phyloP scores from a whole-genome alignment of 768 basidiomycete species.

The Daedaleopsis nitida region DNA sequence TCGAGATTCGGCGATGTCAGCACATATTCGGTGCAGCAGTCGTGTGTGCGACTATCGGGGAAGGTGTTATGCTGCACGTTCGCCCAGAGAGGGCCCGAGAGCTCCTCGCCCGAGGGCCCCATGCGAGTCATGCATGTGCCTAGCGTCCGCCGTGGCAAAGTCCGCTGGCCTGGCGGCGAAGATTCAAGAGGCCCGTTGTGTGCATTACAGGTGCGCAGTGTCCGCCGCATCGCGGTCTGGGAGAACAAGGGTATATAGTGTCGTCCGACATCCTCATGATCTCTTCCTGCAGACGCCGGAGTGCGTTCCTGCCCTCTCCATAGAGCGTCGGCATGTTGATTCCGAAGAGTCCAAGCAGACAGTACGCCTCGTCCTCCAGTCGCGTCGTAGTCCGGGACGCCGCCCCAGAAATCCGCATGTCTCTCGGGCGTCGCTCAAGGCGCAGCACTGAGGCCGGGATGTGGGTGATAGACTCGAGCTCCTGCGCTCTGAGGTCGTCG shows the following conservation, averaged over 20 bases:
- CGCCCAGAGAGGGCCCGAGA: no score
- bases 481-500: neutral
- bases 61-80: no score
- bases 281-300: neutral
- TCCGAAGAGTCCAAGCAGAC: constrained; percentile 1
- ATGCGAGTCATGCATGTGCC: no score
- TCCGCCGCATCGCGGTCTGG: no score
- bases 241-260: neutral
- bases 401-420: neutral
- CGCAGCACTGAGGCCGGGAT: neutral
- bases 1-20: no score
- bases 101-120: no score
- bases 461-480: neutral
- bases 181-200: no score
- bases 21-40: no score
- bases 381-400: neutral
- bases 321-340: constrained; percentile 3
- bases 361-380: constrained; percentile 1
- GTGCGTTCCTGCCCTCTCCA: neutral
- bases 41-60: no score
- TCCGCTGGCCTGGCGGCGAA: no score
- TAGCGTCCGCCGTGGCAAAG: no score
- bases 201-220: no score
- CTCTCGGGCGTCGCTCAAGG: neutral
- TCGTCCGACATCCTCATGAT: neutral